Percentiles rank a stretch among this genome's conserved stretches.
Evolutionary conservation across 2,329 filamentous ascomycete species (phyloP).

Genomic region (Penicillium hordei): DNA sequence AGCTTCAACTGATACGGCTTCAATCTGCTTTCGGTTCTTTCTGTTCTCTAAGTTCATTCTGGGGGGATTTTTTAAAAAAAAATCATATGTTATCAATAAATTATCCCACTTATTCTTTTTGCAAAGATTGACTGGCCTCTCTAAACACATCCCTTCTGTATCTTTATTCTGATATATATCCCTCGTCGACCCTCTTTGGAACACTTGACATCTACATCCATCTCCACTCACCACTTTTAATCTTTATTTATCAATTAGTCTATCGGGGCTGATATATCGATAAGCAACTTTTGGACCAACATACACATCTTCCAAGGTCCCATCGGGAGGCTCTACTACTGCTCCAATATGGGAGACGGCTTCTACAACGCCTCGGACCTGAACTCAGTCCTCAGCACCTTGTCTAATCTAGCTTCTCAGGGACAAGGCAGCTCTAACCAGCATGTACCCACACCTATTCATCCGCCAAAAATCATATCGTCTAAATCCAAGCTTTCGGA

Average conservation of each 20-base stretch:
- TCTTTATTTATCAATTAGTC: background rate
- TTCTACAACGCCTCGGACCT: constrained; percentile 38
- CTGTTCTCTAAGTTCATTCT: background rate
- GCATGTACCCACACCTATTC: constrained; percentile 5
- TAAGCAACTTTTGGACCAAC: background rate
- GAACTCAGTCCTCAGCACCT: constrained; percentile 43
- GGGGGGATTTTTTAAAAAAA: background rate
- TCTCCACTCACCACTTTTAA: background rate
- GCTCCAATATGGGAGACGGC: constrained; percentile 21
- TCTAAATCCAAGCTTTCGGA: background rate
- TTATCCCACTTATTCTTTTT: background rate
- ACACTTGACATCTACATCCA: background rate
- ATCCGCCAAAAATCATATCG: constrained; percentile 2
- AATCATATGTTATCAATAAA: background rate
- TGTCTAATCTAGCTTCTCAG: constrained; percentile 38
- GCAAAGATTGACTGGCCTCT: background rate
- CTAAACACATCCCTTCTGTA: background rate
- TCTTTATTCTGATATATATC: background rate
- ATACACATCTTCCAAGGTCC: background rate
- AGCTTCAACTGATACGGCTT: constrained; percentile 6
- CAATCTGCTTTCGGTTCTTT: background rate
- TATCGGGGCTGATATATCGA: background rate
- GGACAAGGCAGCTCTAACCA: constrained; percentile 12
- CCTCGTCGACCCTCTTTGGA: background rate
- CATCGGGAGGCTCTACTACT: background rate